Percentiles rank a stretch among this genome's conserved stretches.
These are phyloP conservation scores for Apiospora kogelbergensis DNA, from an alignment of 2,329 filamentous ascomycete species.

Conservation along the genomic window DNA sequence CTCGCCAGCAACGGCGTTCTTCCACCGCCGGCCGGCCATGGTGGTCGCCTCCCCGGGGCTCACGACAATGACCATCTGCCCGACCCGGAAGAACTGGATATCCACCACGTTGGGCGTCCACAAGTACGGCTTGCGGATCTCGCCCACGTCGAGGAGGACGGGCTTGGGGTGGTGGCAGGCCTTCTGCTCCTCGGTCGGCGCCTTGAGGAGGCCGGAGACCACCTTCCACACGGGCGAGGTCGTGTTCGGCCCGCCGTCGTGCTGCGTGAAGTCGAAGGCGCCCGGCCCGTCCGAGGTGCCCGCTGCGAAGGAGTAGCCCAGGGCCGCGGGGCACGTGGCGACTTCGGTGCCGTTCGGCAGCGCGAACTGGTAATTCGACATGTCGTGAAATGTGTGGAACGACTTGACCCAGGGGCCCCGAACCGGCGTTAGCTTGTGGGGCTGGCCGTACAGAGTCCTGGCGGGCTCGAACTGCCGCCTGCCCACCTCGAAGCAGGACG, in stretches of 20 bases:
- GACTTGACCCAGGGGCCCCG: slow-evolving; percentile 69
- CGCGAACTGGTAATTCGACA: slow-evolving; percentile 72
- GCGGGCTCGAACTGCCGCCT: slow-evolving; percentile 62
- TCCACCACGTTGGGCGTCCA: slow-evolving; percentile 95
- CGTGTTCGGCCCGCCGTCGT: slow-evolving; percentile 68
- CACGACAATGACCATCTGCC: slow-evolving; percentile 80
- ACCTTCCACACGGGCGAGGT: slow-evolving; percentile 73
- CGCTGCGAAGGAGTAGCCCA: slow-evolving; percentile 91
- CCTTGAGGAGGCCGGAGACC: slow-evolving; percentile 71
- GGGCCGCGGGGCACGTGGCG: slow-evolving; percentile 78
- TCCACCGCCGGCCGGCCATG: slow-evolving; percentile 90
- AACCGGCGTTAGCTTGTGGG: slow-evolving; percentile 48
- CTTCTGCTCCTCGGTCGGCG: slow-evolving; percentile 67
- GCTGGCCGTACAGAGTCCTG: slow-evolving; percentile 48
- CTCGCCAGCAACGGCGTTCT: slow-evolving; percentile 62
- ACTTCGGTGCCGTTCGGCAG: slow-evolving; percentile 71
- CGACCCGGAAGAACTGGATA: slow-evolving; percentile 80
- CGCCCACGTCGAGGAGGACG: slow-evolving; percentile 84
- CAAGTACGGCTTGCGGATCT: slow-evolving; percentile 72
- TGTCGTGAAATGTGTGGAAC: slow-evolving; percentile 83
- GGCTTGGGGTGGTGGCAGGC: slow-evolving; percentile 80
- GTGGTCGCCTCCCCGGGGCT: slow-evolving; percentile 87
- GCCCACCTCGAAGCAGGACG: slow-evolving; percentile 76
- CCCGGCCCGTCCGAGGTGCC: slow-evolving; percentile 92
- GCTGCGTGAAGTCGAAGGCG: slow-evolving; percentile 91